phyloP scores from a whole-genome alignment of 495 filamentous ascomycete genomes.

The Xylaria venustula region DNA sequence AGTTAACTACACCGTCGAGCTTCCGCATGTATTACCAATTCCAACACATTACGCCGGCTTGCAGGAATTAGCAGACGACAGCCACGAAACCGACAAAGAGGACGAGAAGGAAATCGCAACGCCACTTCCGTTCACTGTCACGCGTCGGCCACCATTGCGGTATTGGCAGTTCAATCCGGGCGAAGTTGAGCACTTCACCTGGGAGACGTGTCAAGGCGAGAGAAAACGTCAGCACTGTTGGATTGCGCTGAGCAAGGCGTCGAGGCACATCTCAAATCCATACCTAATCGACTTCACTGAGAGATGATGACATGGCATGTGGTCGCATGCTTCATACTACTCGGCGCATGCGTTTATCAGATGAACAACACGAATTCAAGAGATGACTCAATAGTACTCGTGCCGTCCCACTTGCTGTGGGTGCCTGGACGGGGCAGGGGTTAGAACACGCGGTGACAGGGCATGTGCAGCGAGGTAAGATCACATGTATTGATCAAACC shows the following conservation, averaged over 20 bases:
- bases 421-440: constrained; percentile 3
- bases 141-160: constrained; percentile 22
- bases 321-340: too few species aligned
- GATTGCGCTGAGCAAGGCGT: constrained; percentile 17
- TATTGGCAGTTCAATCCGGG: constrained; percentile 32
- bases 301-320: not conserved
- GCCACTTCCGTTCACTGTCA: constrained; percentile 18
- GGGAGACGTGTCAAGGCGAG: constrained; percentile 23
- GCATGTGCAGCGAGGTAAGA: constrained; percentile 5
- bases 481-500: constrained; percentile 3
- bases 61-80: constrained; percentile 8
- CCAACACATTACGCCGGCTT: constrained; percentile 19
- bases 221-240: constrained; percentile 20
- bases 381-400: constrained; percentile 1
- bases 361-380: too few species aligned
- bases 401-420: not conserved
- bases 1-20: constrained; percentile 23
- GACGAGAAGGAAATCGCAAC: not conserved
- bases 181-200: constrained; percentile 29
- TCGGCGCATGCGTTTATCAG: too few species aligned
- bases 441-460: not conserved
- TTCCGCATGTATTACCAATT: constrained; percentile 24
- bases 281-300: constrained; percentile 25
- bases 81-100: not conserved
- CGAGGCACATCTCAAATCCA: constrained; percentile 22